Evolutionary conservation across 192 early-diverging fungal species (phyloP).

Genomic region (Fimicolochytrium jonesii): DNA sequence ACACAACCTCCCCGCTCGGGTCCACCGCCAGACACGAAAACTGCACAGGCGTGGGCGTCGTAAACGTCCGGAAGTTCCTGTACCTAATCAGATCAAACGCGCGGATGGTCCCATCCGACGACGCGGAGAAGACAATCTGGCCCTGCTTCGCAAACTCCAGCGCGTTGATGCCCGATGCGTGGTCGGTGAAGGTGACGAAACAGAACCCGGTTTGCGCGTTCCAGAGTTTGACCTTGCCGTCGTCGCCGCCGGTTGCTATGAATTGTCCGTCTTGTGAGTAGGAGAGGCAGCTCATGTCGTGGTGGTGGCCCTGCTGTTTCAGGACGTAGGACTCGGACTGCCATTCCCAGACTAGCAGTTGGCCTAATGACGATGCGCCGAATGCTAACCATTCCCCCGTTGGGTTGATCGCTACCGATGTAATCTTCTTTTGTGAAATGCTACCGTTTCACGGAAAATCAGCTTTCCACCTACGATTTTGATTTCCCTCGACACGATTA

Average conservation of each 20-base stretch:
- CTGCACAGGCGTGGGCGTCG: conserved; percentile 91
- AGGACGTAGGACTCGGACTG: conserved; percentile 98
- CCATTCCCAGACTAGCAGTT: conserved; percentile 99
- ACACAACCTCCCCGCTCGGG: conserved; percentile 93
- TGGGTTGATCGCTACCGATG: conserved; percentile 80
- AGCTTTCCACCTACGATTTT: no score
- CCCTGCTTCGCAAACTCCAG: conserved; percentile 91
- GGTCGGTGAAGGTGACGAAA: conserved; percentile 96
- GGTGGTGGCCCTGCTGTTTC: conserved; percentile 98
- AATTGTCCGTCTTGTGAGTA: conserved; percentile 93
- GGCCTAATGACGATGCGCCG: conserved; percentile 85
- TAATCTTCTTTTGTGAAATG: conserved; percentile 91
- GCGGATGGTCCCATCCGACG: conserved; percentile 96
- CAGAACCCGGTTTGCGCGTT: conserved; percentile 93
- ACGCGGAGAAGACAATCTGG: conserved; percentile 90
- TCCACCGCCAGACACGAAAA: conserved; percentile 92
- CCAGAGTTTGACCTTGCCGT: conserved; percentile 98
- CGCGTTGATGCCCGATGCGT: conserved; percentile 71
- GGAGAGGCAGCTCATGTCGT: conserved; percentile 84
- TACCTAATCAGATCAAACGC: conserved; percentile 97
- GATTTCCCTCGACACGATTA: no score
- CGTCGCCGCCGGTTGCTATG: conserved; percentile 92
- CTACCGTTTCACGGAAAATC: no score
- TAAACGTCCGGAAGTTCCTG: conserved; percentile 97
- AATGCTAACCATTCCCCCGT: conserved; percentile 98